Evolutionary conservation across 2,329 filamentous ascomycete species (phyloP), one percentile per base, ranked within the genome.

Genomic region (Onygenales sp.): DNA sequence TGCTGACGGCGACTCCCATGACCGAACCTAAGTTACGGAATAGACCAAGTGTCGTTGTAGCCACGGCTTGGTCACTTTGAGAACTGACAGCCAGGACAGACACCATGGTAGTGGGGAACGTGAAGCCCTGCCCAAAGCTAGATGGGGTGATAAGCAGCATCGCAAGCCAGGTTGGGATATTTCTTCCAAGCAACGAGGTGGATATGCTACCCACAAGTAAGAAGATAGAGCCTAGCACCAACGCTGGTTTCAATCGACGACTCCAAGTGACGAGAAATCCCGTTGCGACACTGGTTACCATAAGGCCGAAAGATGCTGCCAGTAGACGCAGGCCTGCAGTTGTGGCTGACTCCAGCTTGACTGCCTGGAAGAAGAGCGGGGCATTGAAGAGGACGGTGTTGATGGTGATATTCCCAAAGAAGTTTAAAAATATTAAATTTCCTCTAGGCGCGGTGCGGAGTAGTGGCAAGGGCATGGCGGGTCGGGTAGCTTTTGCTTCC

Each of bases 311-410:
- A 0, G 82, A 81, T 4, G 84, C 82, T 6, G 84, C 73, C 17
- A 87, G 77, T 51, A 91, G 82, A 43, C 83, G 80, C 32, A 89
- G 78, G n/a, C 87, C 87, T 0, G 86, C 88, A 27, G 77, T 73
- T 0, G 86, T 88, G 13, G 87, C 83, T 5, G 77, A 79, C 54
- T 84, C 82, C 50, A 86, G 76, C 47, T 87, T 82, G 31, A 88
- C 85, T 39, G 83, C 85, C 65, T 88, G 86, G 70, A 88, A 90
- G 72, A 85, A 91, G 6, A 91, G 73, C 0, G 87, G 87, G 5
- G 82, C 82, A 61, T 85, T 84, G 69, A 88, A 87, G 13, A 87
- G 71, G 58, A 86, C 80, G 2, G 75, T 76, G 56, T 78, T 76
- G 55, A 77, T 67, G 1, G 74, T 72, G 13, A 79, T 66, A 5